Evolutionary conservation across 2,329 filamentous ascomycete genomes (phyloP).

Genomic region (Diaporthe ampelina): DNA sequence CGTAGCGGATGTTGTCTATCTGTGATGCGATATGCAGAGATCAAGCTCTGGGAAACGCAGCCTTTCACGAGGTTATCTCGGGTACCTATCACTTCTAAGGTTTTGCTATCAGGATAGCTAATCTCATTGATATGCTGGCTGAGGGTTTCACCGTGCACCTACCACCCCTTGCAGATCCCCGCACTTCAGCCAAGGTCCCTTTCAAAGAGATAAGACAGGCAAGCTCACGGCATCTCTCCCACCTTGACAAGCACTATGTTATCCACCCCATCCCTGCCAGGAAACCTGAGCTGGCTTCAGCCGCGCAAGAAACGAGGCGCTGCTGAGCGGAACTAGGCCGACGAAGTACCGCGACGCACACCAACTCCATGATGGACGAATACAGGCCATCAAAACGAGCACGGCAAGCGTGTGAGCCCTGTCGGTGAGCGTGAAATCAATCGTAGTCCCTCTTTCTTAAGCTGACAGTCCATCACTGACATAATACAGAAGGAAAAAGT

Average conservation of each 20-base stretch:
- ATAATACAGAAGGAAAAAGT: slow-evolving; percentile 1
- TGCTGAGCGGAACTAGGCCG: too few species aligned
- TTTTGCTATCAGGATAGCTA: background rate
- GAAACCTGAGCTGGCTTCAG: background rate
- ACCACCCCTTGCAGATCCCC: background rate
- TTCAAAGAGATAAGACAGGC: background rate
- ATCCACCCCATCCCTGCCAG: too few species aligned
- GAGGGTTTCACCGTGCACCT: background rate
- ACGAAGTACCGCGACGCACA: too few species aligned
- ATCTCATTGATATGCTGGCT: background rate
- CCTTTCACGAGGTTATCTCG: too few species aligned
- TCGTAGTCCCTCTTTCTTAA: background rate
- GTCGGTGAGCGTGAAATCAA: background rate
- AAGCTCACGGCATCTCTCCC: background rate
- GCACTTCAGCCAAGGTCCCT: background rate
- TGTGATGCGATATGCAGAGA: too few species aligned
- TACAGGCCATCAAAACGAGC: slow-evolving; percentile 12
- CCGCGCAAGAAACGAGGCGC: background rate
- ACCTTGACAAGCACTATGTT: too few species aligned
- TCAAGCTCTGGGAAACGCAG: too few species aligned
- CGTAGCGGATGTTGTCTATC: too few species aligned
- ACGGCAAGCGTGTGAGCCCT: background rate
- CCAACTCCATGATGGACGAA: background rate
- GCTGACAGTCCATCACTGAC: background rate
- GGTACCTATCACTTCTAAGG: background rate